Percentiles rank a stretch among this genome's conserved stretches.
Evolutionary conservation across 495 filamentous ascomycete species (phyloP).

Genomic region (Usnea hakonensis): DNA sequence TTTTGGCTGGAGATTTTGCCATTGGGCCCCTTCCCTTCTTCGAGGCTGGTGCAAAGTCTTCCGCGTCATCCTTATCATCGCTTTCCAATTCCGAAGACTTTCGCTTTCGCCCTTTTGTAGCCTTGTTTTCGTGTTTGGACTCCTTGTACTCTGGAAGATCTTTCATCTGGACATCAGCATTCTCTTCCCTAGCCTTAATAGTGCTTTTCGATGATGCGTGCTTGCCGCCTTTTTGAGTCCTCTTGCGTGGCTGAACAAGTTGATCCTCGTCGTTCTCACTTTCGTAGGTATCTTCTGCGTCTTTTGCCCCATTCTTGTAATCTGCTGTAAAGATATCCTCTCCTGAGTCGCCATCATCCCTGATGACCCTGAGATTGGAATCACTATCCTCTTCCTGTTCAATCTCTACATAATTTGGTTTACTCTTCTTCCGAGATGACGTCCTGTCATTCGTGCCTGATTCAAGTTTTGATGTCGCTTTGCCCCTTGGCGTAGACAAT

Average conservation of each 20-base stretch:
- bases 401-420: conserved; percentile 31
- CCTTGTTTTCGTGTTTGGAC: conserved; percentile 27
- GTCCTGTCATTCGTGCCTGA: conserved; percentile 25
- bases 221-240: conserved; percentile 8
- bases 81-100: conserved; percentile 42
- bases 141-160: conserved; percentile 28
- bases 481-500: conserved; percentile 28
- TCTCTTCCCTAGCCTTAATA: conserved; percentile 31
- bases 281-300: conserved; percentile 60
- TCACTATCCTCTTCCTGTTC: conserved; percentile 32
- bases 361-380: conserved; percentile 39
- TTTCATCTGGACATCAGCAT: conserved; percentile 34
- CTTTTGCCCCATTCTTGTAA: conserved; percentile 46
- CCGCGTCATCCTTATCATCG: conserved; percentile 35
- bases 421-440: conserved; percentile 28
- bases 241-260: neutral
- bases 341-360: conserved; percentile 55
- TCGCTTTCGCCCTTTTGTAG: conserved; percentile 44
- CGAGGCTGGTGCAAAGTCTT: conserved; percentile 24
- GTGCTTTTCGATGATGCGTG: neutral
- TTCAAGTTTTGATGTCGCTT: conserved; percentile 14
- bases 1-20: conserved; percentile 30
- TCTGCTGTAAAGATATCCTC: conserved; percentile 69
- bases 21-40: conserved; percentile 38
- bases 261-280: conserved; percentile 54